Base-by-base conservation (phyloP, 441 rosid species). In the Populus tomentosa region DNA sequence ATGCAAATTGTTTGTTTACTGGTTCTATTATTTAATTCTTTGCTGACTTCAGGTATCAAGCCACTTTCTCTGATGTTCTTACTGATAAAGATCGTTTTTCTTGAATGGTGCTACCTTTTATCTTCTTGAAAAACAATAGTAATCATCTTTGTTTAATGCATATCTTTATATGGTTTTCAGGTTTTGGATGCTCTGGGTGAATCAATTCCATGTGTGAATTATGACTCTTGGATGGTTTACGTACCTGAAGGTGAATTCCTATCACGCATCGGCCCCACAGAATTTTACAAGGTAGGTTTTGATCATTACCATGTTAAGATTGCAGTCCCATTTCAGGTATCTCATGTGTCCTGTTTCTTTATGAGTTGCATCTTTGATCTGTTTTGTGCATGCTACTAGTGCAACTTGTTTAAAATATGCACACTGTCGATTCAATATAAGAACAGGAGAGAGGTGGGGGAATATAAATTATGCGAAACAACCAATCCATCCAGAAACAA, bases 211-310 rank as follows among this genome's bases (percentile, higher is more conserved):
- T 95, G 95, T 82, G 86, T 67, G 40, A 91, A 82, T 7, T 92
- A 95, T 78, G 99, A 95, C 80, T 95, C 99, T 76, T 91, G 99
- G 99, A 95, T 87, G 98, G 98, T 95, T 21, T 90, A 91, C 77
- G 78, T 95, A 72, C 98, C 97, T 40, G 99, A 95, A 82, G 99
- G 92, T 6, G 97, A 95, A 67, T 92, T 95, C 87, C 86, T 93
- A 80, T 95, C 99, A 7, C 90, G 90, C 73, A 95, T 95, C 40
- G 98, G 99, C 28, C 97, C 97, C n/a, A 90, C 93, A 1, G 97
- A 93, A 75, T 92, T 92, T 86, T 92, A 82, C 79, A 92, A 92
- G 99, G 99, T 95, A 75, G 67, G 67, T 75, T 71, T 35, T 65
- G 32, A 18, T 78, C 53, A 50, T 74, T 40, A 65, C 1, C 35